These are phyloP conservation scores for Dillenia suffruticosa DNA, from an alignment of 164 flowering plant species.

Conservation along the genomic window DNA sequence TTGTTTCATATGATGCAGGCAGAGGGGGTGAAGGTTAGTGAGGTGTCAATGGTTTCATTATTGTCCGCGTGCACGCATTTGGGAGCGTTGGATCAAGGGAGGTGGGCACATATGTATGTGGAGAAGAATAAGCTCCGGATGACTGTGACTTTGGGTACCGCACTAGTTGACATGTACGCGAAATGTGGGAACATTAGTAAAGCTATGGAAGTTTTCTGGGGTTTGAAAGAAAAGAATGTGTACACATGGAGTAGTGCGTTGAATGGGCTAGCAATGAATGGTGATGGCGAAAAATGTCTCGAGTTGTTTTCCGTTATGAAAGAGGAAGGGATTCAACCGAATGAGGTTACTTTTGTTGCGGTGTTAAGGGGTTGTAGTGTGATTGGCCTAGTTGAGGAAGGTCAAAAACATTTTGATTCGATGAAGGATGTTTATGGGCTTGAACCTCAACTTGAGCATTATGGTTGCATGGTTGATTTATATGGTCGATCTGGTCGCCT, in stretches of 20 bases:
- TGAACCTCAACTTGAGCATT: conserved; percentile 52
- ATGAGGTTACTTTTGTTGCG: conserved; percentile 45
- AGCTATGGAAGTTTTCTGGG: conserved; percentile 60
- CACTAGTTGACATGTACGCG: conserved; percentile 51
- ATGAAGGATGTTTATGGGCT: conserved; percentile 37
- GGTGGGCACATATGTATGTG: conserved; percentile 51
- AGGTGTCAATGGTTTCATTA: conserved; percentile 46
- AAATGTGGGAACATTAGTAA: conserved; percentile 41
- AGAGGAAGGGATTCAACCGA: conserved; percentile 36
- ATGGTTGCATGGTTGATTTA: conserved; percentile 60
- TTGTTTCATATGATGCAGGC: conserved; percentile 43
- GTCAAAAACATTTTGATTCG: conserved; percentile 30
- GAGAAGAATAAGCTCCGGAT: conserved; percentile 28
- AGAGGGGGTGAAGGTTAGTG: conserved; percentile 41
- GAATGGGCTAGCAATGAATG: conserved; percentile 56
- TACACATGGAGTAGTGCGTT: conserved; percentile 52
- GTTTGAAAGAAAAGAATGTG: conserved; percentile 46
- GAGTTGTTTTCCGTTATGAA: conserved; percentile 47
- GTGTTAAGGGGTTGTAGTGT: conserved; percentile 48
- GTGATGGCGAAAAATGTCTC: conserved; percentile 39
- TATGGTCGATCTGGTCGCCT: conserved; percentile 49
- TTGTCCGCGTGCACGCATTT: conserved; percentile 49
- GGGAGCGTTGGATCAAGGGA: conserved; percentile 56
- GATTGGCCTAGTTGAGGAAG: conserved; percentile 48
- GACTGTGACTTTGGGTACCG: conserved; percentile 44